Evolutionary conservation across 352 stramenopile genomes (phyloP).

Genomic region (Paralagenidium karlingii): DNA sequence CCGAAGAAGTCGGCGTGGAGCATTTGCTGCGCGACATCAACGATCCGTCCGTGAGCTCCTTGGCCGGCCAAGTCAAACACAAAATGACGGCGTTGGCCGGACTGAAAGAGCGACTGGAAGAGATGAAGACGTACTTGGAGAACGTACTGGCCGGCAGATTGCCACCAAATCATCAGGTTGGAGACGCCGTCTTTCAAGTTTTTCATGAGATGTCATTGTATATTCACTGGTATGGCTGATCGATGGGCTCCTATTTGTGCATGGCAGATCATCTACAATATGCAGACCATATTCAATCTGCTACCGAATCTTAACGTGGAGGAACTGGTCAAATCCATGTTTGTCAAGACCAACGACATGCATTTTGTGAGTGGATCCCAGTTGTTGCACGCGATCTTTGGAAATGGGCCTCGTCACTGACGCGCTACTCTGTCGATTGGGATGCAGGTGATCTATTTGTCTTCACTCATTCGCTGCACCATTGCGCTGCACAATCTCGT

Average conservation of each 20-base stretch:
- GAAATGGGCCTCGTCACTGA: no score
- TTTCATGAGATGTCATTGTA: no score
- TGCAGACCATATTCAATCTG: conserved; percentile 99
- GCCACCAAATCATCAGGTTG: conserved; percentile 59
- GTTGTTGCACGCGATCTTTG: not conserved
- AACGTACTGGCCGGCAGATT: conserved; percentile 76
- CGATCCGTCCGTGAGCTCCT: conserved; percentile 96
- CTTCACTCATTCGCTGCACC: conserved; percentile 94
- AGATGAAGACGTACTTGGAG: conserved; percentile 98
- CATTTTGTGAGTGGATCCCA: conserved; percentile 81
- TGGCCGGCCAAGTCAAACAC: conserved; percentile 97
- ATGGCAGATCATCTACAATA: conserved; percentile 99
- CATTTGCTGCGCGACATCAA: conserved; percentile 99
- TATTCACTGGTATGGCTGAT: no score
- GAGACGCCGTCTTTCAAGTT: conserved; percentile 1
- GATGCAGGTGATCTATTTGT: conserved; percentile 92
- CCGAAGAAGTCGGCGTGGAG: conserved; percentile 96
- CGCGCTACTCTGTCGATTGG: not conserved
- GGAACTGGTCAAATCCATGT: conserved; percentile 93
- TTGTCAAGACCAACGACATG: conserved; percentile 99
- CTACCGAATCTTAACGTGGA: conserved; percentile 98
- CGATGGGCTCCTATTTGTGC: no score
- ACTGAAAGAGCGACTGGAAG: conserved; percentile 90
- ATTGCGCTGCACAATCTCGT: conserved; percentile 98
- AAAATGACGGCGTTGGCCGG: conserved; percentile 95